Percentiles rank a stretch among this genome's conserved stretches.
These are phyloP conservation scores for Aspergillus viridinutans DNA, from an alignment of 2,329 filamentous ascomycete species.

Conservation along the genomic window DNA sequence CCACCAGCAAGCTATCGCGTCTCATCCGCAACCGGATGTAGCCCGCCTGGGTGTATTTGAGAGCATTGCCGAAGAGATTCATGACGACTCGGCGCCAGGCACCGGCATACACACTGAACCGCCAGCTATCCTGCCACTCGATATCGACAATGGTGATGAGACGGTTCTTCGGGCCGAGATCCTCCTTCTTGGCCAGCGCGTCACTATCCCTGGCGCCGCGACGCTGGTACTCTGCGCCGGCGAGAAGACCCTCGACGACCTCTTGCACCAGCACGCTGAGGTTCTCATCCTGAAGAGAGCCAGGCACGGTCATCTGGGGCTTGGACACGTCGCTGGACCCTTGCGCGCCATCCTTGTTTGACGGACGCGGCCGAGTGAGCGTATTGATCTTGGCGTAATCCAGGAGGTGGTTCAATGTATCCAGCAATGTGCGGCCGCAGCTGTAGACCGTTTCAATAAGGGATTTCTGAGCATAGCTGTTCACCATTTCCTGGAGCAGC, in stretches of 20 bases:
- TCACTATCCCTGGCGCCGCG: not conserved
- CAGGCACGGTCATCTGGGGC: not conserved
- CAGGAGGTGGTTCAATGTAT: slow-evolving; percentile 34
- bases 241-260: slow-evolving; percentile 1
- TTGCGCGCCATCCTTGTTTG: not conserved
- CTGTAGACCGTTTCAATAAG: slow-evolving; percentile 29
- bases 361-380: not conserved
- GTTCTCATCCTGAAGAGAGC: not conserved
- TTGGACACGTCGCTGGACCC: not conserved
- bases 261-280: slow-evolving; percentile 1
- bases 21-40: slow-evolving; percentile 15
- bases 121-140: slow-evolving; percentile 3
- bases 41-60: slow-evolving; percentile 7
- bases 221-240: slow-evolving; percentile 2
- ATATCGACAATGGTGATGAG: slow-evolving; percentile 5
- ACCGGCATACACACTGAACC: slow-evolving; percentile 3
- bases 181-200: not conserved
- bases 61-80: slow-evolving; percentile 10
- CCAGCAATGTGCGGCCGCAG: slow-evolving; percentile 38
- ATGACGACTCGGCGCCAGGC: slow-evolving; percentile 8
- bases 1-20: slow-evolving; percentile 2
- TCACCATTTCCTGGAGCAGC: slow-evolving; percentile 19
- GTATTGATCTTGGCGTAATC: slow-evolving; percentile 23
- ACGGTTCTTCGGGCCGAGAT: not conserved
- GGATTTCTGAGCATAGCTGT: slow-evolving; percentile 18